A percentile compares a stretch with the other conserved stretches of the same genome.
Evolutionary conservation across 2,329 filamentous ascomycete species (phyloP).

Genomic region (Fusarium sp.): DNA sequence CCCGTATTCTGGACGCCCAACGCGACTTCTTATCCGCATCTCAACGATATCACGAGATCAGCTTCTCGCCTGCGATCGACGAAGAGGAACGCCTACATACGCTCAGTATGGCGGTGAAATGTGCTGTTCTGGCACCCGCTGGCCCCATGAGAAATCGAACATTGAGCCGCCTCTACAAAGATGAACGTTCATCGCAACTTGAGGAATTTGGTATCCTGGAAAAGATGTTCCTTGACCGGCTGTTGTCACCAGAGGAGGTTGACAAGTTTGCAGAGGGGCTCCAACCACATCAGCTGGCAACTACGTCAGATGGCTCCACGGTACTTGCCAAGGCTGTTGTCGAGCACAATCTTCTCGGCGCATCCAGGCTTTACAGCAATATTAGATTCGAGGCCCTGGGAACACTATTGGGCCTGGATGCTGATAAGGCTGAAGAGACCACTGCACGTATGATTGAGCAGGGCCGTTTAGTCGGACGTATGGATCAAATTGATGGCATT

Average conservation of each 20-base stretch:
- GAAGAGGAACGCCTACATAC: slow-evolving; percentile 88
- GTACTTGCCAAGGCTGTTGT: slow-evolving; percentile 93
- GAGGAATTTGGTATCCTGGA: slow-evolving; percentile 89
- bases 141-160: slow-evolving; percentile 84
- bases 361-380: slow-evolving; percentile 81
- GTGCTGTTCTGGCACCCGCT: slow-evolving; percentile 90
- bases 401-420: slow-evolving; percentile 78
- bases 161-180: slow-evolving; percentile 88
- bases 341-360: slow-evolving; percentile 93
- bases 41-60: slow-evolving; percentile 88
- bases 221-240: slow-evolving; percentile 94
- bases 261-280: slow-evolving; percentile 84
- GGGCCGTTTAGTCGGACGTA: slow-evolving; percentile 83
- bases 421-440: slow-evolving; percentile 86
- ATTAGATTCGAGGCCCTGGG: slow-evolving; percentile 81
- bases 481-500: slow-evolving; percentile 90
- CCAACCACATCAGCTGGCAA: slow-evolving; percentile 87
- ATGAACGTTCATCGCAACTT: slow-evolving; percentile 80
- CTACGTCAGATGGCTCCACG: slow-evolving; percentile 88
- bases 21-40: slow-evolving; percentile 89
- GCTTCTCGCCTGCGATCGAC: slow-evolving; percentile 78
- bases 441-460: slow-evolving; percentile 97
- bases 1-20: slow-evolving; percentile 90
- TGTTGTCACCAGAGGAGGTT: slow-evolving; percentile 84
- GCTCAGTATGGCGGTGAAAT: slow-evolving; percentile 87